A percentile compares a stretch with the other conserved stretches of the same genome.
Conservation (phyloP, 148 eudicot species). For the Hydrangea macrophylla region DNA sequence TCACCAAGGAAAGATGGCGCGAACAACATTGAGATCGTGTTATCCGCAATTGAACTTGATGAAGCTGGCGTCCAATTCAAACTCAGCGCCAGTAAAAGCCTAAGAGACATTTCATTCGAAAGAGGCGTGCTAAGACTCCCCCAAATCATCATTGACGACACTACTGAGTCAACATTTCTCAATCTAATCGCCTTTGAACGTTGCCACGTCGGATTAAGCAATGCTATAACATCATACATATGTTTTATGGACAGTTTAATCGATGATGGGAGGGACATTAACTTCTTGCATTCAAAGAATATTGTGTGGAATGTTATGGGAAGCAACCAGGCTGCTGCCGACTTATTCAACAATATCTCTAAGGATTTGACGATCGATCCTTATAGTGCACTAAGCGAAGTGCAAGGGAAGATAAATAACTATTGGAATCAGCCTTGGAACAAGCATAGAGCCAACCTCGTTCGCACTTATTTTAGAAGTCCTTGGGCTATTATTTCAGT, state of each 20-base stretch:
- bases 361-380: constrained; percentile 35
- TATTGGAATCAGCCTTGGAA: constrained; percentile 30
- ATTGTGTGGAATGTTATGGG: constrained; percentile 36
- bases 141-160: constrained; percentile 28
- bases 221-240: constrained; percentile 35
- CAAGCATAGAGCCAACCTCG: constrained; percentile 32
- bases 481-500: constrained; percentile 38
- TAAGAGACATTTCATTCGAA: constrained; percentile 32
- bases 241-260: constrained; percentile 43
- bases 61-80: constrained; percentile 40
- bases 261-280: constrained; percentile 29
- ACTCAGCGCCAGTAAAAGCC: constrained; percentile 23
- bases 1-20: too few relatives aligned
- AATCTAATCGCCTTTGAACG: constrained; percentile 42
- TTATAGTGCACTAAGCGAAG: constrained; percentile 12
- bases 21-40: constrained; percentile 30
- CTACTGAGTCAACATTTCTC: constrained; percentile 31
- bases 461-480: constrained; percentile 33
- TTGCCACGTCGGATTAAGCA: constrained; percentile 34
- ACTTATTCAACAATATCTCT: constrained; percentile 30
- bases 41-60: constrained; percentile 35
- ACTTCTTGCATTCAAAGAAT: constrained; percentile 24
- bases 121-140: constrained; percentile 36
- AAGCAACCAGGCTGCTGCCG: constrained; percentile 36
- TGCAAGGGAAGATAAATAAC: constrained; percentile 15